Evolutionary conservation across 139 green algal genomes (phyloP).

Genomic region (Chlamydomonas schloesseri): DNA sequence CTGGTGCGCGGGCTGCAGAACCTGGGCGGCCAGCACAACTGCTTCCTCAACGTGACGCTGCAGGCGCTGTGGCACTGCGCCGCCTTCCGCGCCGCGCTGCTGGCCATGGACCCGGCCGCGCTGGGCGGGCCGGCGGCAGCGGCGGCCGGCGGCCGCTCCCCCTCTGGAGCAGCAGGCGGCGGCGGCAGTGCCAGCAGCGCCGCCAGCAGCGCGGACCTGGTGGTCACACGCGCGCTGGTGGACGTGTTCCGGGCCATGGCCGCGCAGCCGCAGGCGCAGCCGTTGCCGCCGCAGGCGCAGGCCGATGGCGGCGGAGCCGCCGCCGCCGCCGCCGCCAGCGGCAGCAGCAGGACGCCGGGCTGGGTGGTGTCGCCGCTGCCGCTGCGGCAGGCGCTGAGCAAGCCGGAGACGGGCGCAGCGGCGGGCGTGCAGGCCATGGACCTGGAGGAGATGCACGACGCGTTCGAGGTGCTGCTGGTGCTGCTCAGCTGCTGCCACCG

Average conservation of each 20-base stretch:
- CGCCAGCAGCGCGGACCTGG: slow-evolving; percentile 47
- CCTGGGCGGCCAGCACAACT: slow-evolving; percentile 73
- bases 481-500: slow-evolving; percentile 78
- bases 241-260: slow-evolving; percentile 67
- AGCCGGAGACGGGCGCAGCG: not conserved
- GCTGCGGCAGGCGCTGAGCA: slow-evolving; percentile 80
- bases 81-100: slow-evolving; percentile 68
- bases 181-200: not conserved
- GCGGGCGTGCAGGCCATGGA: slow-evolving; percentile 55
- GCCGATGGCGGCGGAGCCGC: not conserved
- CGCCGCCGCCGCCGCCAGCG: not conserved
- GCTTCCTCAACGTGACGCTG: slow-evolving; percentile 87
- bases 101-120: slow-evolving; percentile 30
- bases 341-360: not conserved
- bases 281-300: too few relatives aligned
- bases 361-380: slow-evolving; percentile 64
- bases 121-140: too few relatives aligned
- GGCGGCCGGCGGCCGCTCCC: too few relatives aligned
- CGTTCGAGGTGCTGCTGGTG: slow-evolving; percentile 82
- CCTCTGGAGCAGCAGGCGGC: not conserved
- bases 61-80: slow-evolving; percentile 79
- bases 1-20: slow-evolving; percentile 78
- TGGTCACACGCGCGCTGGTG: slow-evolving; percentile 62
- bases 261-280: not conserved
- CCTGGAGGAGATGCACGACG: slow-evolving; percentile 86